Evolutionary conservation across 2,329 filamentous ascomycete genomes (phyloP).

Genomic region (Gaeumannomyces tritici): DNA sequence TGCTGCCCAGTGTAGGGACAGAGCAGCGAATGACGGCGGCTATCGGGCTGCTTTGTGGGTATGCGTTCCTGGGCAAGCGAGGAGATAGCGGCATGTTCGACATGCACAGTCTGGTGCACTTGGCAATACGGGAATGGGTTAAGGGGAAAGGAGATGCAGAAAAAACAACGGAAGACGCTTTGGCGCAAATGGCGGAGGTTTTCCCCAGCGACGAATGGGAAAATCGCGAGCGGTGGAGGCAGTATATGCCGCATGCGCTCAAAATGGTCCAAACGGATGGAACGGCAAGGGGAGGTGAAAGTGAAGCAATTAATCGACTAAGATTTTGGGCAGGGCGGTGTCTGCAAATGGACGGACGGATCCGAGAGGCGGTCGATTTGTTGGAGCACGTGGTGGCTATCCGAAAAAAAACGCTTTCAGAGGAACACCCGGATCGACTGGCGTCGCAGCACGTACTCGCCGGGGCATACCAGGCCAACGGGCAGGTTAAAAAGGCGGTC

Average conservation of each 20-base stretch:
- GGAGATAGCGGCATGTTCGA: constrained; percentile 17
- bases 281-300: no score
- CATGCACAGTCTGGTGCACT: constrained; percentile 26
- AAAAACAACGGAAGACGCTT: constrained; percentile 5
- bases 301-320: constrained; percentile 6
- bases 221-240: no score
- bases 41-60: constrained; percentile 21
- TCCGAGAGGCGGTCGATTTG: not conserved
- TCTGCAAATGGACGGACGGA: not conserved
- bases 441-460: not conserved
- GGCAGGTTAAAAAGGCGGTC: constrained; percentile 44
- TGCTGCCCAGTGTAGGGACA: constrained; percentile 15
- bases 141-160: constrained; percentile 7
- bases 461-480: constrained; percentile 23
- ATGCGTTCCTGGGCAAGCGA: constrained; percentile 19
- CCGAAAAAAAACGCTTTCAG: not conserved
- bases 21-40: constrained; percentile 13
- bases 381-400: not conserved
- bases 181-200: constrained; percentile 6
- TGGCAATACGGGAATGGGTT: constrained; percentile 20
- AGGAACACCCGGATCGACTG: not conserved
- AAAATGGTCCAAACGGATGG: no score
- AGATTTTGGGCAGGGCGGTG: not conserved
- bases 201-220: constrained; percentile 7
- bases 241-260: no score